Evolutionary conservation across 2,329 filamentous ascomycete genomes (phyloP), one percentile per base, ranked within the genome.

Genomic region (Aspergillus texensis): DNA sequence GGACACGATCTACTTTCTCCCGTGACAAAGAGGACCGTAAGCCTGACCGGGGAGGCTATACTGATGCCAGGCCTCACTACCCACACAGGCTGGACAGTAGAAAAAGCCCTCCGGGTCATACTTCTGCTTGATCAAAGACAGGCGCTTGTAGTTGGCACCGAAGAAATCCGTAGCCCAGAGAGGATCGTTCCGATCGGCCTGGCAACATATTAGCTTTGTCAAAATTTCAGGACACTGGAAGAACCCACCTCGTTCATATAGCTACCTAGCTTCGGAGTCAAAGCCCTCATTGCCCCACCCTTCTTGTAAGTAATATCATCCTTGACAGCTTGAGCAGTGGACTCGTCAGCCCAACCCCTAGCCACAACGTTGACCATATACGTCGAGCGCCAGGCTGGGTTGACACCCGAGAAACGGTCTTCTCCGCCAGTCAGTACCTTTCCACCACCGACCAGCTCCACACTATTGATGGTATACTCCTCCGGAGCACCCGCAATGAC

Each of bases 311-410:
- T 74, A 36, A 77, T 72, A 64, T 78, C 75, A 4, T 70, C 28
- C 39, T 71, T 67, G 30, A 74, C 66, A 4, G 57, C 64, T 19
- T 70, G 57, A 1, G 65, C 67, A 1, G 64, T 65, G 4, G 65
- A 65, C 2, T 60, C 52, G n/a, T 67, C 65, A 1, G 56, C n/a
- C 67, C 68, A 70, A 8, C 60, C 56, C 10, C 67, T 41, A 0
- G 72, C 69, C 4, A 77, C 71, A 26, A 76, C 70, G 30, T 74
- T 69, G 57, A 74, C 68, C 39, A 78, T 65, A 60, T 77, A 75
- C 0, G 82, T 76, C 14, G 68, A 80, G 19, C 85, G 77, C 84
- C 84, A 88, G 0, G 83, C 82, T 0, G 84, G 84, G 43, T 82
- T 81, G 2, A 84, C 78, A 0, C 83, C 75, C 34, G 83, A 82